Evolutionary conservation across 345 rosid genomes (phyloP), one percentile per base, ranked within the genome.

Genomic region (Salix arbutifolia): DNA sequence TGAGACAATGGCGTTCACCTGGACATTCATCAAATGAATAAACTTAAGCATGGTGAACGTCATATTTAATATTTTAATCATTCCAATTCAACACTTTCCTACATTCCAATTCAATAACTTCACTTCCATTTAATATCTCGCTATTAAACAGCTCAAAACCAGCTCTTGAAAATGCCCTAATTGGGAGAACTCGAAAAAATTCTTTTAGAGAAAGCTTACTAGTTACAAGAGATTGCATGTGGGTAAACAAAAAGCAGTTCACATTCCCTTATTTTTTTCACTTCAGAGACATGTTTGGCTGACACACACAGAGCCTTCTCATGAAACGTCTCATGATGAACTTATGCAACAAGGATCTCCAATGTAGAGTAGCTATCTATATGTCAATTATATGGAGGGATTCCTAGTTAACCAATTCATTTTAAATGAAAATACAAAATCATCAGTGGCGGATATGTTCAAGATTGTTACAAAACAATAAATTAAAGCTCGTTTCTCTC

Each of bases 1-100:
- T 18, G 93, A 83, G 81, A 89, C 94, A 56, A 82, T 71, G 77
- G 74, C 78, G n/a, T 90, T 87, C 40, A 96, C 85, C 99, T 94
- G 91, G 74, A 82, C 67, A 80, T 23, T 35, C 31, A 79, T 70
- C 21, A 44, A 16, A 67, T 66, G 58, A 64, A 77, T 69, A 60
- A 56, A 74, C 67, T 71, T 78, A 68, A 48, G 76, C 71, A 68
- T 9, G 14, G 8, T 35, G 60, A 46, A 64, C 50, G 11, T 30
- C 62, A 25, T 25, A 8, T 25, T 69, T 35, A 5, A 64, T 66
- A 53, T 26, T 31, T 31, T 52, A 69, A 37, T 16, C 4, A 66
- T 52, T 42, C 23, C 19, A 50, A 18, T 50, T 50, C 58, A 50
- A 18, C 7, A 50, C n/a, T 1, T 50, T 50, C n/a, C 21, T 50